A percentile compares a stretch with the other conserved stretches of the same genome.
Conservation (phyloP, 2,329 filamentous ascomycete species). For the Neopestalotiopsis rosae region DNA sequence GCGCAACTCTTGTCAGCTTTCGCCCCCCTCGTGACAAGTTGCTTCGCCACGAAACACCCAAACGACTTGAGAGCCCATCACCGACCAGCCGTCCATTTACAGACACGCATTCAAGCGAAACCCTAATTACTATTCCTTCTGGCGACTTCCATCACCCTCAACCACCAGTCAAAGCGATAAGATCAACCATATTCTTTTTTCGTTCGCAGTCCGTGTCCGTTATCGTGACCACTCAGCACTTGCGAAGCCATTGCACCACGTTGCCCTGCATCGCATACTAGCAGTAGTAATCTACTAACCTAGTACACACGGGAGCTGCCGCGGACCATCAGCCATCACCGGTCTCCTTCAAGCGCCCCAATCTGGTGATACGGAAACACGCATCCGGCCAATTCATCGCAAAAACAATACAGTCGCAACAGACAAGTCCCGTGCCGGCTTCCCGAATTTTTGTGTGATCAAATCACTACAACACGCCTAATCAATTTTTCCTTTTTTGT, state of each 20-base stretch:
- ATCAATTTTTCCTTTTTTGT: background rate
- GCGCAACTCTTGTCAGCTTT: too few species aligned
- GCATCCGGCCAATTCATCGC: background rate
- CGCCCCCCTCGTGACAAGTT: constrained; percentile 10
- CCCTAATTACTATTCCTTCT: background rate
- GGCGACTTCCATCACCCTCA: background rate
- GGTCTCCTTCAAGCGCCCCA: background rate
- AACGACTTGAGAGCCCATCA: too few species aligned
- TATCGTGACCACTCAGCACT: too few species aligned
- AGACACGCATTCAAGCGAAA: background rate
- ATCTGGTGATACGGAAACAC: background rate
- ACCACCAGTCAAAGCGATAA: background rate
- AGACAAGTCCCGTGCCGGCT: background rate
- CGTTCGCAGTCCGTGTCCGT: too few species aligned
- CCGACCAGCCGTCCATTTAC: too few species aligned
- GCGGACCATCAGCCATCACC: background rate
- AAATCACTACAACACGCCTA: too few species aligned
- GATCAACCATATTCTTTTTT: background rate
- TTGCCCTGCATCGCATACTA: background rate
- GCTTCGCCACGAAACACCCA: constrained; percentile 13
- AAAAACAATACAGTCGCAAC: background rate
- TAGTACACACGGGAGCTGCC: background rate
- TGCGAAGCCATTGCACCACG: background rate
- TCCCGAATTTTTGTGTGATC: background rate
- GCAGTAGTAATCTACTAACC: background rate